Conservation (phyloP, 441 rosid genomes). For the Erodium moschatum region DNA sequence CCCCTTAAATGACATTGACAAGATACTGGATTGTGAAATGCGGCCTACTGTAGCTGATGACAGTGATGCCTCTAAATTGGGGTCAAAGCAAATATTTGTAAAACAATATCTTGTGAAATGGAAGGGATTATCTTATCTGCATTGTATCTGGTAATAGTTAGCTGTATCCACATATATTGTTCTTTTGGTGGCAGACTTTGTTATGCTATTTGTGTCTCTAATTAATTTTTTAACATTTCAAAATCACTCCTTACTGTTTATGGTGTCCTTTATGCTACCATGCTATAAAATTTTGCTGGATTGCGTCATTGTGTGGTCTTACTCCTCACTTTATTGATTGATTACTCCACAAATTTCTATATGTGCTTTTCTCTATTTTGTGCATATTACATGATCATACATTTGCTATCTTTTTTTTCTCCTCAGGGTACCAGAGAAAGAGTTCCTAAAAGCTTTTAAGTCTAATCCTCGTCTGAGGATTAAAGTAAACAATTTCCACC, state of each 20-base stretch:
- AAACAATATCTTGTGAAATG: slow-evolving; percentile 98
- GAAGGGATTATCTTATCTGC: slow-evolving; percentile 96
- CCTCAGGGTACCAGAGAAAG: slow-evolving; percentile 88
- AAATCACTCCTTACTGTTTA: background rate
- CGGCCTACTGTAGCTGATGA: slow-evolving; percentile 82
- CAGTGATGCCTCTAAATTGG: slow-evolving; percentile 52
- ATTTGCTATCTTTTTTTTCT: slow-evolving; percentile 11
- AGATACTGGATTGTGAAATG: slow-evolving; percentile 84
- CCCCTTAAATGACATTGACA: slow-evolving; percentile 87
- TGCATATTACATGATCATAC: slow-evolving; percentile 18
- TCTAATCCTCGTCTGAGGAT: slow-evolving; percentile 81
- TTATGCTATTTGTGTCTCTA: background rate
- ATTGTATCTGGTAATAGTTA: slow-evolving; percentile 73
- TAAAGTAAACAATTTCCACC: slow-evolving; percentile 84
- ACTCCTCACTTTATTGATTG: background rate
- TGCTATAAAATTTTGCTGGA: background rate
- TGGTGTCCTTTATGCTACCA: slow-evolving; percentile 3
- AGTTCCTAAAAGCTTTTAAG: slow-evolving; percentile 87
- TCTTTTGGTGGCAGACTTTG: background rate
- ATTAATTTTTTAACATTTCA: background rate
- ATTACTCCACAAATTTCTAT: slow-evolving; percentile 16
- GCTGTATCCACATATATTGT: background rate
- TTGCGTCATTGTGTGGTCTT: background rate
- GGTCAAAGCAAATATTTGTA: slow-evolving; percentile 68
- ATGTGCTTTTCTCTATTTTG: slow-evolving; percentile 1